Evolutionary conservation across 2,329 filamentous ascomycete species (phyloP), one percentile per base, ranked within the genome.

Genomic region (Aspergillus tubingensis): DNA sequence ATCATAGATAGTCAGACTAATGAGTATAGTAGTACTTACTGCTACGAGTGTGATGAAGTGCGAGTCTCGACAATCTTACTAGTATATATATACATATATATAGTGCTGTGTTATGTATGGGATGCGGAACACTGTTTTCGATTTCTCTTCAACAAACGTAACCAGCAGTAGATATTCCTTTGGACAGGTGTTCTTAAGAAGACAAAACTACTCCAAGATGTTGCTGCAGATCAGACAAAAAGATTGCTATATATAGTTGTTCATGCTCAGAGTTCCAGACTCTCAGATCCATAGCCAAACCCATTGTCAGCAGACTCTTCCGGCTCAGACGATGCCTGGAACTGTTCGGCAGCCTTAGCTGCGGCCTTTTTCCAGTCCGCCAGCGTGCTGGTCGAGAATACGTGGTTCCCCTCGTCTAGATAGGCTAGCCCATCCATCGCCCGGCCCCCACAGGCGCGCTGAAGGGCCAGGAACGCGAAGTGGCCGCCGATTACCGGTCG

Each of bases 401-500:
- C 65, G 49, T 66, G 61, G 21, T 63, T 44, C 8, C 65, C 58
- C 6, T 77, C 74, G 53, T 81, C 74, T 67, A 83, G 70, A 63
- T 81, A 83, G 21, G 71, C 72, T 65, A 91, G 76, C 0, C 83
- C 86, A 19, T 84, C 79, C 67, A 85, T 80, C 3, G 88, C 89
- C 64, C 82, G 83, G 2, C 91, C 91, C 2, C 85, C 88, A 78
- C 92, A 96, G 23, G 91, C 91, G 68, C 89, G 84, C 76, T 92
- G 88, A 49, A 96, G 78, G n/a, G 91, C 89, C 72, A 96, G 79
- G 71, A 92, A 91, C 2, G 91, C 89, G 81, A 95, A 96, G 78
- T 95, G 91, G 0, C 90, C 91, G 13, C 92, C 92, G 15, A 94
- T 87, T 4, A 96, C 92, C 1, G 92, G 92, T 44, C 92, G 80